Base-by-base conservation (phyloP, 192 early-diverging fungal species). In the Thamnidium elegans region DNA sequence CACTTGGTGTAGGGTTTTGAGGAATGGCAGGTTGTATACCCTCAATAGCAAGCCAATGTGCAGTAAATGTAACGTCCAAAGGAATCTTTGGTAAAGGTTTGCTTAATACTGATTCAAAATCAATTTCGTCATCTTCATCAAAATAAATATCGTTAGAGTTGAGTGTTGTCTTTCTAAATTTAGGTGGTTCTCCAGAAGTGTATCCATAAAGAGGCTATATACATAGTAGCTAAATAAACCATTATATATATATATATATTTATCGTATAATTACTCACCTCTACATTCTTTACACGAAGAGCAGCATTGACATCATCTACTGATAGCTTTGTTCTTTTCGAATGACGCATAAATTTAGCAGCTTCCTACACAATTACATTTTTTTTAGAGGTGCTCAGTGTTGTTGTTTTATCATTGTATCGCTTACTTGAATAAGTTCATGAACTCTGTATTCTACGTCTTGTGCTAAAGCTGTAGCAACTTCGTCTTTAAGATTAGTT, bases 1-100 rank as follows among this genome's bases (percentile, higher is more conserved):
- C 81, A 30, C 76, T 78, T 3, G 90, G 88, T 1, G 86, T 86
- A 26, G 97, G 97, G 66, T 99, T 99, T 72, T 99, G 96, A 15
- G 92, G 89, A 66, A 95, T 97, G 10, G 88, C 81, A 13, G 97
- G 97, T 73, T 99, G 97, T 13, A 98, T 94, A n/a, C 97, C 97
- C 63, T 98, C 97, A 63, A 99, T 91, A 1, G 97, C 96, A n/a
- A 99, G 81, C 94, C 95, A 98, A 68, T 98, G 96, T 9, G 90
- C 94, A 0, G 94, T 96, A 65, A 89, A 93, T 3, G 89, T 86
- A 0, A 93, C 83, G 34, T 97, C 94, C 3, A 93, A 79, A 2
- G 97, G 97, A 1, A 96, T 91, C 56, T 87, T 87, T 0, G 97
- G 97, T 14, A 99, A 72, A 1, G 94, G 91, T 13, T 84, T 84